Base-by-base conservation (phyloP, 192 early-diverging fungal genomes). In the Backusella mclennaniae region DNA sequence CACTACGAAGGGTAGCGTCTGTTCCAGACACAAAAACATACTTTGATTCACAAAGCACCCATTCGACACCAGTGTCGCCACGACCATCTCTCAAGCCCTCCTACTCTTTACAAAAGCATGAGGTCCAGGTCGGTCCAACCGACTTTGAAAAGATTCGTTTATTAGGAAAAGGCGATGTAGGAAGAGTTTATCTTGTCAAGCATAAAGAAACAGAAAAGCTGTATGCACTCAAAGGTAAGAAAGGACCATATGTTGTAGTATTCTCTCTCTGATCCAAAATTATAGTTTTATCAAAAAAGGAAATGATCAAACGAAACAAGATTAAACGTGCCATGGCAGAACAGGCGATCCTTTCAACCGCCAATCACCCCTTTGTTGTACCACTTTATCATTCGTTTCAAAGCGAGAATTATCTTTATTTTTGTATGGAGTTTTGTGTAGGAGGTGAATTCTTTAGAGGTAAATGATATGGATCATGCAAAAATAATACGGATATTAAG, bases 301-400 rank as follows among this genome's bases (percentile, higher is more conserved):
- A 97, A 82, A 99, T 99, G 97, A 91, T 99, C 75, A 96, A 95
- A 80, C 89, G 97, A 44, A 96, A 98, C 85, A 99, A 99, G 85
- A 93, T 99, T 82, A 97, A 97, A 79, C 89, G 97, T 35, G 96
- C 96, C 36, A 85, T 99, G 67, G 95, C 96, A n/a, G 97, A 98
- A 81, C 97, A 99, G 80, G 96, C 96, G 79, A 96, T 96, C 79
- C 80, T 97, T 76, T 92, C 95, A 29, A 93, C 91, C 12, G 87
- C 92, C 21, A 95, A 96, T 85, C 93, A 95, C 73, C 95, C 95
- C 1, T 96, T 96, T 81, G 95, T 96, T 77, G 91, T 95, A n/a
- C 92, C 95, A 6, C 84, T 96, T 46, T 95, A 96, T 82, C 95
- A 96, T 83, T 90, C 88, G 3, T 96, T 96, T 85, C 95, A 96